These are phyloP conservation scores for Penicillium olsonii DNA, from an alignment of 2,329 filamentous ascomycete species.

Conservation along the genomic window DNA sequence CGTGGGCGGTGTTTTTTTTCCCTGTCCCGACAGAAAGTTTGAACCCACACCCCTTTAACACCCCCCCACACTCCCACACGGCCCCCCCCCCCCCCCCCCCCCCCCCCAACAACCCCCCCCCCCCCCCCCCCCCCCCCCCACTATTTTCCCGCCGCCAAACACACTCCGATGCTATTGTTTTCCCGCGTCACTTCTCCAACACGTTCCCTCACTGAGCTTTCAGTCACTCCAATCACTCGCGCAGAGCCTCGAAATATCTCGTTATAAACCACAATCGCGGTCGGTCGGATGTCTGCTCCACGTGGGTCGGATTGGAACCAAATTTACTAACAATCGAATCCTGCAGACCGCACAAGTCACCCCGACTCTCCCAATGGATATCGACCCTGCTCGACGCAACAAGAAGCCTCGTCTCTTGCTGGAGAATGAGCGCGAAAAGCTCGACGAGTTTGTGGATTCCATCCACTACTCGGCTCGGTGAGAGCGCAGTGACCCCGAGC, in stretches of 20 bases:
- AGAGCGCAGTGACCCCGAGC: conserved; percentile 26
- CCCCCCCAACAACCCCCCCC: no score
- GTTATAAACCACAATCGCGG: background rate
- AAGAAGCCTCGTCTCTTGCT: conserved; percentile 77
- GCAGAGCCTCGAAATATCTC: background rate
- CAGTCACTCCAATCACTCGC: no score
- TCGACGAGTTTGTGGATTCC: conserved; percentile 88
- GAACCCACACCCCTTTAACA: no score
- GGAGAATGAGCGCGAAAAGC: conserved; percentile 75
- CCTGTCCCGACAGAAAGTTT: no score
- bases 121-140: no score
- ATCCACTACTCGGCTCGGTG: conserved; percentile 96
- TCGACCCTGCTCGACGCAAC: conserved; percentile 85
- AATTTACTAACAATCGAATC: background rate
- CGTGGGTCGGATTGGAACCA: background rate
- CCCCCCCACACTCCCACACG: no score
- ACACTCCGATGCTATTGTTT: conserved; percentile 13
- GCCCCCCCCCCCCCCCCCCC: no score
- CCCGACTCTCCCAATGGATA: conserved; percentile 43
- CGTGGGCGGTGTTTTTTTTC: no score
- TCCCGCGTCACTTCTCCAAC: conserved; percentile 1
- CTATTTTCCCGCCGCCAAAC: conserved; percentile 24
- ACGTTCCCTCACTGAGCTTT: background rate
- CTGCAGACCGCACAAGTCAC: background rate
- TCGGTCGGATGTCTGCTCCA: background rate